phyloP scores from a whole-genome alignment of 2,329 filamentous ascomycete genomes.

The Fusarium subtropicale region DNA sequence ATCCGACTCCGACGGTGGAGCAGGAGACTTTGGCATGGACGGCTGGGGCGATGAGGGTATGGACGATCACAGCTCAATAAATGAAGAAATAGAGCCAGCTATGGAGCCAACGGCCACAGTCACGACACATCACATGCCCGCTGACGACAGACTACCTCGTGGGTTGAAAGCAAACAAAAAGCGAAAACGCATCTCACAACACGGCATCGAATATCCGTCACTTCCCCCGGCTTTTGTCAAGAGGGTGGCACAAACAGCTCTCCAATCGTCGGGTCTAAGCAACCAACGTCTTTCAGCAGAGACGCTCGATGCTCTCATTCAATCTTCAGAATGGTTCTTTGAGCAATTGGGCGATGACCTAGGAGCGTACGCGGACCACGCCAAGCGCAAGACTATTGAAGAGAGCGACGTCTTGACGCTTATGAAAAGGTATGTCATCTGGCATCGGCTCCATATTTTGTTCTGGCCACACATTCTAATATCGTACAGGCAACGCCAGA shows the following conservation, averaged over 20 bases:
- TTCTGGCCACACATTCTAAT: conserved; percentile 47
- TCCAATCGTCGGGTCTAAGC: conserved; percentile 72
- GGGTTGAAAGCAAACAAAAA: conserved; percentile 47
- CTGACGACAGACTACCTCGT: conserved; percentile 30
- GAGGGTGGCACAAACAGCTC: conserved; percentile 76
- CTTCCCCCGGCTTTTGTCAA: conserved; percentile 81
- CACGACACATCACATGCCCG: conserved; percentile 4
- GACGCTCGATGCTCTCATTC: conserved; percentile 77
- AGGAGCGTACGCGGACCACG: conserved; percentile 82
- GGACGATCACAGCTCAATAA: conserved; percentile 45
- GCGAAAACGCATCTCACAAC: conserved; percentile 68
- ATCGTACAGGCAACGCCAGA: conserved; percentile 77
- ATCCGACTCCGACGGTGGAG: conserved; percentile 41
- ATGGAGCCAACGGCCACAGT: conserved; percentile 22
- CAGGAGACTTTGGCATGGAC: conserved; percentile 30
- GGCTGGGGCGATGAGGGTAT: conserved; percentile 35
- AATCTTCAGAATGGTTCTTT: conserved; percentile 92
- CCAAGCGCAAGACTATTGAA: conserved; percentile 85
- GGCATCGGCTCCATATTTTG: conserved; percentile 41
- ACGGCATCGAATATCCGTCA: conserved; percentile 81
- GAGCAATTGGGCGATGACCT: conserved; percentile 87
- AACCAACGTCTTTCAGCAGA: conserved; percentile 79
- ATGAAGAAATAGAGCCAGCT: conserved; percentile 30
- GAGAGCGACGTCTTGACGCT: conserved; percentile 84
- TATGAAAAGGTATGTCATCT: conserved; percentile 78